Conservation (phyloP, 805 yeast genomes). For the Teunomyces cretensis region DNA sequence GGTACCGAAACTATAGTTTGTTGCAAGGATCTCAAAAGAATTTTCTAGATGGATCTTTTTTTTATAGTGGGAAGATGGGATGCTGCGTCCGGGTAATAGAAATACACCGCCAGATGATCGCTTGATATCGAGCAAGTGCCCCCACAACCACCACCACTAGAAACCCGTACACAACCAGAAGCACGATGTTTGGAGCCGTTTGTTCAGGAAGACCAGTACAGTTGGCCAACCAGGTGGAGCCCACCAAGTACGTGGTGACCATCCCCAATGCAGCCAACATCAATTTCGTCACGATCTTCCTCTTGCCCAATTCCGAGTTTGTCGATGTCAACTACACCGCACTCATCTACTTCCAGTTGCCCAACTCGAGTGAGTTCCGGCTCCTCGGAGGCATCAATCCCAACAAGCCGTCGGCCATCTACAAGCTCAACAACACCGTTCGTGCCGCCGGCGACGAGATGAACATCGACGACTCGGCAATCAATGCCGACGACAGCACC, state of each 20-base stretch:
- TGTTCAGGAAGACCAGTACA: constrained; percentile 69
- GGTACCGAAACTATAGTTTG: constrained; percentile 5
- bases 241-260: constrained; percentile 61
- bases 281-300: constrained; percentile 79
- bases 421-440: constrained; percentile 58
- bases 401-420: constrained; percentile 87
- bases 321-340: constrained; percentile 73
- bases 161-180: too few relatives aligned
- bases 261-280: constrained; percentile 63
- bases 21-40: not conserved
- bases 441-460: constrained; percentile 38
- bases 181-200: constrained; percentile 69
- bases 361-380: constrained; percentile 58
- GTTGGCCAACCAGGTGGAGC: constrained; percentile 65
- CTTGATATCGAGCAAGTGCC: too few relatives aligned
- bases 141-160: too few relatives aligned
- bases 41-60: not conserved
- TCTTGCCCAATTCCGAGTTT: constrained; percentile 74
- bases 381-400: constrained; percentile 63
- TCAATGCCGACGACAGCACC: constrained; percentile 26
- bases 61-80: not conserved
- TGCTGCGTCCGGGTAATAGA: constrained; percentile 1
- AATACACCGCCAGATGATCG: constrained; percentile 9
- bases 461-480: constrained; percentile 28
- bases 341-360: constrained; percentile 83